Percentiles rank a stretch among this genome's conserved stretches.
phyloP scores from a whole-genome alignment of 257 asterid species.

The Solanum boliviense region DNA sequence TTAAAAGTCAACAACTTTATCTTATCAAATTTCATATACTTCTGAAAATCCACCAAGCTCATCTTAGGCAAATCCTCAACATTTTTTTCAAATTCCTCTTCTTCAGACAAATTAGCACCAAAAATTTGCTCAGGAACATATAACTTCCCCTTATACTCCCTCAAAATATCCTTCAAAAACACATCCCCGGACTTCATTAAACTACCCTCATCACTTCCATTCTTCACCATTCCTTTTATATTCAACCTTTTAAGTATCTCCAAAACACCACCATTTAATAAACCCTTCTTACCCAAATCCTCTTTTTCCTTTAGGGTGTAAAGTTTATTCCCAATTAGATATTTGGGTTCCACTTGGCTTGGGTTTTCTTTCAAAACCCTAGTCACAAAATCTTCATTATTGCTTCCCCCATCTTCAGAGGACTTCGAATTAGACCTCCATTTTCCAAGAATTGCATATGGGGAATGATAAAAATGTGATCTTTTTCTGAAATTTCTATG shows the following conservation, averaged over 20 bases:
- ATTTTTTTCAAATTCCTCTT: constrained; percentile 64
- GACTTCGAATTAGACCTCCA: constrained; percentile 30
- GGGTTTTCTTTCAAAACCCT: constrained; percentile 91
- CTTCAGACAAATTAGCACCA: constrained; percentile 63
- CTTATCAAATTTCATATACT: constrained; percentile 51
- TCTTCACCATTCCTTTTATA: constrained; percentile 40
- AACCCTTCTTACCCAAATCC: constrained; percentile 31
- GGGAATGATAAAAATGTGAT: constrained; percentile 14
- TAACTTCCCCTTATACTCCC: constrained; percentile 87
- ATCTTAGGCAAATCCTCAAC: constrained; percentile 69
- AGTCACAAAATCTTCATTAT: constrained; percentile 68
- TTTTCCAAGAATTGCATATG: constrained; percentile 27
- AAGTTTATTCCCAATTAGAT: constrained; percentile 56
- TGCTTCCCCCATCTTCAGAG: constrained; percentile 14
- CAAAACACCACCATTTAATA: constrained; percentile 24
- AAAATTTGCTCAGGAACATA: constrained; percentile 93
- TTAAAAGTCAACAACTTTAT: constrained; percentile 64
- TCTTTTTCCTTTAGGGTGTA: constrained; percentile 78
- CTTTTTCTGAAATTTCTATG: constrained; percentile 16
- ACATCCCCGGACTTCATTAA: constrained; percentile 44
- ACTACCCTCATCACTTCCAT: constrained; percentile 13
- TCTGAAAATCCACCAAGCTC: constrained; percentile 61
- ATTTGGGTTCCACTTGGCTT: constrained; percentile 81
- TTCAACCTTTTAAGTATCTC: constrained; percentile 42
- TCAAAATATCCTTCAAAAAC: constrained; percentile 73